Conservation (phyloP, 148 eudicot genomes). For the Chenopodium berlandieri region DNA sequence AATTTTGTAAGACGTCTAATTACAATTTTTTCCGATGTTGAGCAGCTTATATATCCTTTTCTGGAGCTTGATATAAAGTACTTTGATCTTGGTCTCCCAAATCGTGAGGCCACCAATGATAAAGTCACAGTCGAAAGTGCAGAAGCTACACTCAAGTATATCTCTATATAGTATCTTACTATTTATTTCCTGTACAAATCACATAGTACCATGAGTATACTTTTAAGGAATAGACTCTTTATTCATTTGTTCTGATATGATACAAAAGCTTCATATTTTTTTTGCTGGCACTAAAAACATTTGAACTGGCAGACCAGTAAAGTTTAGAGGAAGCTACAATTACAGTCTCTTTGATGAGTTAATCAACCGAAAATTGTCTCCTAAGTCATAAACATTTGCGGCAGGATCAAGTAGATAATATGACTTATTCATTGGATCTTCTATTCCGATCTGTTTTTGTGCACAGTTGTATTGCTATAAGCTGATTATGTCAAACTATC, state of each 20-base stretch:
- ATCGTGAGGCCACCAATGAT: slow-evolving; percentile 53
- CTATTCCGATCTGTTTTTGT: no score
- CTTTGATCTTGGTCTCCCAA: slow-evolving; percentile 46
- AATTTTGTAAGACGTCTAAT: neutral
- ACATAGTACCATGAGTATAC: neutral
- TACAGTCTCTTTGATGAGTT: neutral
- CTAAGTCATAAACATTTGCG: no score
- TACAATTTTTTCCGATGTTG: neutral
- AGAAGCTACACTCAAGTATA: slow-evolving; percentile 52
- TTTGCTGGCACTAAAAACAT: neutral
- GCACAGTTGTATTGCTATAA: neutral
- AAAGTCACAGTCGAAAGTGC: slow-evolving; percentile 53
- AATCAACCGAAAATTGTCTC: no score
- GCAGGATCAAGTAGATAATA: no score
- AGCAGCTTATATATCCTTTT: slow-evolving; percentile 42
- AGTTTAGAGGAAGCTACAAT: neutral
- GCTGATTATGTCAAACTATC: neutral
- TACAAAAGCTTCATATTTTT: no score
- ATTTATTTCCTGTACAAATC: neutral
- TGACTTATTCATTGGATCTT: no score
- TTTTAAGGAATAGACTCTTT: neutral
- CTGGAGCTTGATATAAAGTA: slow-evolving; percentile 49
- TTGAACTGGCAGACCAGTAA: neutral
- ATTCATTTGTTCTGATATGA: no score
- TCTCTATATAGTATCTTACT: neutral